Evolutionary conservation across 108 stramenopile species (phyloP), one percentile per base, ranked within the genome.

Genomic region (Cyclotella kingstonii): DNA sequence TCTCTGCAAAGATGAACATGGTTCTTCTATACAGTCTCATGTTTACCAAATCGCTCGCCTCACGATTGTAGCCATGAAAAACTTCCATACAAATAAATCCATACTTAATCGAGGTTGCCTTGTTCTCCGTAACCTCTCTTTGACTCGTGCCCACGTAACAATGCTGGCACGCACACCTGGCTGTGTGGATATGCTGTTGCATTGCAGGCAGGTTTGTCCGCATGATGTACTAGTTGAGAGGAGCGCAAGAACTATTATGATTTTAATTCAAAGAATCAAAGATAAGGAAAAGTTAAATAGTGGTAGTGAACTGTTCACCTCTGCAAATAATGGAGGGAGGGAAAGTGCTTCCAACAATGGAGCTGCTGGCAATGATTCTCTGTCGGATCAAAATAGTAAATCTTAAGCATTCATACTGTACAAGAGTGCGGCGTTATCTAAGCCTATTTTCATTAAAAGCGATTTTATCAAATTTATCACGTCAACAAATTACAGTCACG

Each of bases 41-140:
- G 42, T 70, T 26, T 61, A 60, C 21, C 68, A 70, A 46, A 70
- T 70, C n/a, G 57, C 43, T 25, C 68, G 68, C 0, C 68, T 70
- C 15, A 60, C 68, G 40, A 60, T 70, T 28, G 52, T 70, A 19
- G 68, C 68, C 49, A 70, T 70, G 68, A 60, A 70, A 15, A 70
- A 53, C 45, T 70, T 70, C 39, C 58, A 70, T 25, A 35, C 51
- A 4, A 70, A 70, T 41, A 70, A 70, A 38, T 70, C 68, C 42
- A 70, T 70, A 23, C 42, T 70, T 1, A 70, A 70, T 25, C 38
- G 68, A 26, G 68, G 68, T 14, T 70, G 68, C 31, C 31, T 70
- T 8, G 68, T 70, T 2, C 11, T 70, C 1, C 68, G 68, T 12
- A 70, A 70, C 34, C 68, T 70, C 18, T 70, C 68, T 31, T 40